A percentile compares a stretch with the other conserved stretches of the same genome.
Conservation (phyloP, 495 filamentous ascomycete genomes). For the Xylaria flabelliformis region DNA sequence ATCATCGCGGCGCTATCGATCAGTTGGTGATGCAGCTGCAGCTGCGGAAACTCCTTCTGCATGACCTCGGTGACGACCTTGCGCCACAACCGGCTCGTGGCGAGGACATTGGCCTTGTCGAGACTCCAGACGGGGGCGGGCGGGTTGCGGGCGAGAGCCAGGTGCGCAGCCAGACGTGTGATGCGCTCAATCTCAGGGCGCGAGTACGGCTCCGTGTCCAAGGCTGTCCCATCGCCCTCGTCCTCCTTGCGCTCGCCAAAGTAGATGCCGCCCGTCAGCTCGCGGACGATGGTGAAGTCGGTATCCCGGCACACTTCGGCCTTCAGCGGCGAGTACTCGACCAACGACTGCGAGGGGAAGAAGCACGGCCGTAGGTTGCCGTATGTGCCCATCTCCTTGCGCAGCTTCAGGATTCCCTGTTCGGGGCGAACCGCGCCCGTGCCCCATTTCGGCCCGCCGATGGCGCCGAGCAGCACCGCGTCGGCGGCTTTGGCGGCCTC, state of each 20-base stretch:
- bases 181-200: constrained; percentile 89
- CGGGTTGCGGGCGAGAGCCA: constrained; percentile 81
- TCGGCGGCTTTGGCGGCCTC: constrained; percentile 86
- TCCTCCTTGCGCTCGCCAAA: constrained; percentile 93
- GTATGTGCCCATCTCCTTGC: constrained; percentile 93
- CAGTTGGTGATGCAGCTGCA: constrained; percentile 86
- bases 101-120: constrained; percentile 98
- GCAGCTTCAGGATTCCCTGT: constrained; percentile 90
- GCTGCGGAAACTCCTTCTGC: constrained; percentile 84
- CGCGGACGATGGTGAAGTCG: constrained; percentile 94
- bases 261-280: constrained; percentile 95
- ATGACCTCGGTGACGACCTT: constrained; percentile 84
- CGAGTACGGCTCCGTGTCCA: constrained; percentile 91
- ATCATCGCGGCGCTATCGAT: constrained; percentile 97
- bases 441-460: constrained; percentile 98
- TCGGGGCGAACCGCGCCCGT: constrained; percentile 88
- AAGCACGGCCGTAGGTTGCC: constrained; percentile 98
- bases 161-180: constrained; percentile 78
- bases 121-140: constrained; percentile 84
- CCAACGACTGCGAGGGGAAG: constrained; percentile 89
- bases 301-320: constrained; percentile 83
- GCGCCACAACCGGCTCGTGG: constrained; percentile 88
- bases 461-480: constrained; percentile 91
- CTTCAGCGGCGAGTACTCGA: constrained; percentile 88
- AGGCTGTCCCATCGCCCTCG: constrained; percentile 74